Conservation (phyloP, 352 stramenopile genomes). For the Globisporangium irregulare region DNA sequence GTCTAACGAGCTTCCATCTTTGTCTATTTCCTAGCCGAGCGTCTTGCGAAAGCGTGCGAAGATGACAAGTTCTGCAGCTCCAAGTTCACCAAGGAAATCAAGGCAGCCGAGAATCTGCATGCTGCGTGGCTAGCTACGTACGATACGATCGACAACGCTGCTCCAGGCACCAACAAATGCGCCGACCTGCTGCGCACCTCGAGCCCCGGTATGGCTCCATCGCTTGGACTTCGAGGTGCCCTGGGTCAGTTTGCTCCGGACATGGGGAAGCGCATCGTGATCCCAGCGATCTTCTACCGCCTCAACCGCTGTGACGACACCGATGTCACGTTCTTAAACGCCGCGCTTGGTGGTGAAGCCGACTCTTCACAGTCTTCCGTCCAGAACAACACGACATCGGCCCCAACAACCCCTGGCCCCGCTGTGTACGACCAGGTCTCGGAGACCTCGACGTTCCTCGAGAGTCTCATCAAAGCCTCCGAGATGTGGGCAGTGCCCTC, state of each 20-base stretch:
- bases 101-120: background rate
- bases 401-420: background rate
- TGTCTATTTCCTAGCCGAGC: too few relatives aligned
- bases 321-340: too few relatives aligned
- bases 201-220: background rate
- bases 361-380: too few relatives aligned
- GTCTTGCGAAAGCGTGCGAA: slow-evolving; percentile 1
- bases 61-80: slow-evolving; percentile 13
- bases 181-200: background rate
- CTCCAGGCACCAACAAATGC: background rate
- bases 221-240: too few relatives aligned
- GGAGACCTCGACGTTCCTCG: slow-evolving; percentile 11
- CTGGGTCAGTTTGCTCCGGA: too few relatives aligned
- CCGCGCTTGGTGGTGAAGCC: too few relatives aligned
- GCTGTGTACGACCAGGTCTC: background rate
- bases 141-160: background rate
- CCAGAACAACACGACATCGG: too few relatives aligned
- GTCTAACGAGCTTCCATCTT: too few relatives aligned
- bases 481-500: slow-evolving; percentile 22
- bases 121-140: background rate
- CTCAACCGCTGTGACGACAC: too few relatives aligned
- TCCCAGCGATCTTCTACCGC: too few relatives aligned
- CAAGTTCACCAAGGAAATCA: slow-evolving; percentile 13
- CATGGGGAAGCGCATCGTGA: too few relatives aligned
- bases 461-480: slow-evolving; percentile 8